These are phyloP conservation scores for Aechmea fasciata DNA, from an alignment of 176 grass and related monocot genomes.

Conservation along the genomic window DNA sequence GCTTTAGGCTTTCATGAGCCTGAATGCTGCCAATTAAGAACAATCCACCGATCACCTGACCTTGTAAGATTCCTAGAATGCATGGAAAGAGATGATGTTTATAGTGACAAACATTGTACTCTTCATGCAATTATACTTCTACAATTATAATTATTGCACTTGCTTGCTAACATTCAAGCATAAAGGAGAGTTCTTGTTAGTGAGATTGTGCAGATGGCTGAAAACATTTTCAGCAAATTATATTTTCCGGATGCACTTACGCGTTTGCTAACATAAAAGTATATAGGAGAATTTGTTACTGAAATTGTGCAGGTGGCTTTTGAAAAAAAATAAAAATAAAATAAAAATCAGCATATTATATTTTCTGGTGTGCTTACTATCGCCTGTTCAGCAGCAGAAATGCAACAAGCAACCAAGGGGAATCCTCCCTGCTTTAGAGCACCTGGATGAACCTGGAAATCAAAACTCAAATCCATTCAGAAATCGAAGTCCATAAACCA, in stretches of 20 bases:
- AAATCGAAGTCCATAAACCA: slow-evolving; percentile 1
- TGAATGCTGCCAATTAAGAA: not conserved
- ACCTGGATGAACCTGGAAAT: slow-evolving; percentile 82
- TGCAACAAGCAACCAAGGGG: slow-evolving; percentile 69
- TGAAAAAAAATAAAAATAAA: slow-evolving; percentile 1
- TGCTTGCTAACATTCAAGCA: too few species aligned
- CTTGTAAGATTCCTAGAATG: not conserved
- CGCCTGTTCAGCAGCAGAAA: slow-evolving; percentile 72
- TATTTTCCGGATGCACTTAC: too few species aligned
- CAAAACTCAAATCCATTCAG: slow-evolving; percentile 21
- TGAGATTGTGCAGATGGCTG: too few species aligned
- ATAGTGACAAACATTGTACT: too few species aligned
- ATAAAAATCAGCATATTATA: not conserved
- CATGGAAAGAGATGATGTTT: too few species aligned
- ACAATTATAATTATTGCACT: too few species aligned
- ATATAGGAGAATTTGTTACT: slow-evolving; percentile 8
- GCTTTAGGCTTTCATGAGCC: not conserved
- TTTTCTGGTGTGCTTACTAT: slow-evolving; percentile 42
- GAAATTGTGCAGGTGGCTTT: not conserved
- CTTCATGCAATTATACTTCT: too few species aligned
- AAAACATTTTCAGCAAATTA: too few species aligned
- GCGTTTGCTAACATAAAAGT: slow-evolving; percentile 4
- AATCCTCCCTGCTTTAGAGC: slow-evolving; percentile 79
- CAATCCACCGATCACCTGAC: not conserved
- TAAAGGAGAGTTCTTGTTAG: too few species aligned